phyloP scores from a whole-genome alignment of 208 protist species.

The Trypanosoma avium region DNA sequence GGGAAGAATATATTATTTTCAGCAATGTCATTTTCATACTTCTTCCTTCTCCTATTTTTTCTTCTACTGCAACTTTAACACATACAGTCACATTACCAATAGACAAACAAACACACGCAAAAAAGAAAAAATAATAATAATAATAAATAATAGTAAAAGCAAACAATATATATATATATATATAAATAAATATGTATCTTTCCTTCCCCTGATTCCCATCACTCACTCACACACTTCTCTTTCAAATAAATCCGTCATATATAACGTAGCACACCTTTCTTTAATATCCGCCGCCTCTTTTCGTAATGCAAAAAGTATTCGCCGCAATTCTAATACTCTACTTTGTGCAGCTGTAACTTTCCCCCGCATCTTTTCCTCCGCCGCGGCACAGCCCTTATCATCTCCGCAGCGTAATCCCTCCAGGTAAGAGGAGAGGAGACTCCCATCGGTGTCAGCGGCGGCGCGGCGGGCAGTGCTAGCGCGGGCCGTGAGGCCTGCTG shows the following conservation, averaged over 20 bases:
- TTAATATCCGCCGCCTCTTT: slow-evolving; percentile 33
- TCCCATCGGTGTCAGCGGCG: slow-evolving; percentile 38
- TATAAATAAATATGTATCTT: no score
- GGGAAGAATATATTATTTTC: no score
- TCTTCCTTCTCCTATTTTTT: no score
- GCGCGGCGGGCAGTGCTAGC: slow-evolving; percentile 48
- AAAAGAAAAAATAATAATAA: no score
- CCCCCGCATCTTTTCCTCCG: slow-evolving; percentile 40
- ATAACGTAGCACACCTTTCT: slow-evolving; percentile 2
- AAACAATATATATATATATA: no score
- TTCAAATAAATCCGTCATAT: slow-evolving; percentile 5
- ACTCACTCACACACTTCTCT: background rate
- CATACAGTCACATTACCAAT: no score
- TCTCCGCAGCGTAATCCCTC: slow-evolving; percentile 38
- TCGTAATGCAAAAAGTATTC: slow-evolving; percentile 44
- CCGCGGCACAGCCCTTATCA: slow-evolving; percentile 19
- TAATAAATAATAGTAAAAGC: no score
- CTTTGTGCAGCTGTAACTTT: slow-evolving; percentile 21
- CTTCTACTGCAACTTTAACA: no score
- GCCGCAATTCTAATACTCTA: slow-evolving; percentile 35
- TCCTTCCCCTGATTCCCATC: no score
- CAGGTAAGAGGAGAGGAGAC: slow-evolving; percentile 48
- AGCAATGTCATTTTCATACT: no score
- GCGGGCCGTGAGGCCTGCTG: slow-evolving; percentile 40
- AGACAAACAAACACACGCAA: no score